Percentiles rank a stretch among this genome's conserved stretches.
phyloP scores from a whole-genome alignment of 768 basidiomycete species.

The Collybia nuda region DNA sequence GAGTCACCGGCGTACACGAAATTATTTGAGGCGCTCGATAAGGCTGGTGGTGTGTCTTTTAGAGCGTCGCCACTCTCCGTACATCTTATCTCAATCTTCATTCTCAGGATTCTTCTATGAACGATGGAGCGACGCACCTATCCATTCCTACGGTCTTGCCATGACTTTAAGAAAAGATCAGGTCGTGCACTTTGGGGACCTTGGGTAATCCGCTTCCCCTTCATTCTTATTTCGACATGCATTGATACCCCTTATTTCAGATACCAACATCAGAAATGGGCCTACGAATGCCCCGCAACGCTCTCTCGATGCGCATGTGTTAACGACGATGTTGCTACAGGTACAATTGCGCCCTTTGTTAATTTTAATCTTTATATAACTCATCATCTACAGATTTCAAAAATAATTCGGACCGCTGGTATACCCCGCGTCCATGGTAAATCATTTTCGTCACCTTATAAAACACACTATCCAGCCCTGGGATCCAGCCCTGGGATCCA shows the following conservation, averaged over 20 bases:
- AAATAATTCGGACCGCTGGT: too few species aligned
- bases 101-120: conserved; percentile 28
- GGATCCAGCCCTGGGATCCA: too few species aligned
- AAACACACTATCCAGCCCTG: too few species aligned
- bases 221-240: background rate
- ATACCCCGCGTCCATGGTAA: too few species aligned
- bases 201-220: conserved; percentile 14
- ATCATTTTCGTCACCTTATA: too few species aligned
- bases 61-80: background rate
- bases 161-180: conserved; percentile 28
- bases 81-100: background rate
- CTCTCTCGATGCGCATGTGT: conserved; percentile 22
- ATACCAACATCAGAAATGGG: conserved; percentile 28
- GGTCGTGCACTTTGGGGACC: conserved; percentile 23
- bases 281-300: conserved; percentile 19
- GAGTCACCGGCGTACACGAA: conserved; percentile 20
- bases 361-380: too few species aligned
- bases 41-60: conserved; percentile 17
- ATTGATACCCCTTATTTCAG: conserved; percentile 3
- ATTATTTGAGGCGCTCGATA: conserved; percentile 24
- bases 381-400: too few species aligned
- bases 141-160: conserved; percentile 26
- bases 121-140: conserved; percentile 26
- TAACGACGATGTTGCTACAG: conserved; percentile 7
- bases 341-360: too few species aligned